Evolutionary conservation across 768 basidiomycete genomes (phyloP).

Genomic region (Russula compacta): DNA sequence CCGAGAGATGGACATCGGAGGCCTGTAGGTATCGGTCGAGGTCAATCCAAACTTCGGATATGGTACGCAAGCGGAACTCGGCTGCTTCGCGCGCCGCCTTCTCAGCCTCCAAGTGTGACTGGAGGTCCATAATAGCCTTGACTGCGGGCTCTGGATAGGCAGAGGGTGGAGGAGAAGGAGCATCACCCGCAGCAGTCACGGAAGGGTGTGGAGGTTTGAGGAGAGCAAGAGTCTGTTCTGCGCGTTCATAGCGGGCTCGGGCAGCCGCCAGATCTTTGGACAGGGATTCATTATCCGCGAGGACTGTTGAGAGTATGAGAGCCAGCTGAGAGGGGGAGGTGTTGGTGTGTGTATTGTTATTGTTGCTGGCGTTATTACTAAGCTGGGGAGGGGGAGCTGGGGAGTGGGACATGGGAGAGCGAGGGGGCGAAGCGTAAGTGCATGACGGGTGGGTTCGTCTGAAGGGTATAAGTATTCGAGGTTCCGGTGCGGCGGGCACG

Average conservation of each 20-base stretch:
- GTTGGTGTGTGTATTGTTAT: neutral
- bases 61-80: constrained; percentile 15
- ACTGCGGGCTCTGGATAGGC: constrained; percentile 13
- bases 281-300: constrained; percentile 20
- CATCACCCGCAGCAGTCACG: constrained; percentile 1
- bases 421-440: constrained; percentile 15
- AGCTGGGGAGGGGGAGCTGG: constrained; percentile 19
- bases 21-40: constrained; percentile 17
- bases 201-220: constrained; percentile 2
- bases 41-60: constrained; percentile 18
- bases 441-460: constrained; percentile 15
- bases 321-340: constrained; percentile 19
- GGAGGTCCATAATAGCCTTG: constrained; percentile 17
- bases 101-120: constrained; percentile 16
- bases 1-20: constrained; percentile 11
- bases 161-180: constrained; percentile 8
- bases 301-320: constrained; percentile 19
- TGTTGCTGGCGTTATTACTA: constrained; percentile 4
- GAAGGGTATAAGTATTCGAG: constrained; percentile 20
- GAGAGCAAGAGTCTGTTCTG: constrained; percentile 17
- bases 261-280: constrained; percentile 14
- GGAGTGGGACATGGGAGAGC: constrained; percentile 17
- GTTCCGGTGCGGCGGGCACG: constrained; percentile 19
- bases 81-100: constrained; percentile 17
- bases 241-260: constrained; percentile 16